Base-by-base conservation (phyloP, 177 flowering plant species). In the Vitis hybrid region DNA sequence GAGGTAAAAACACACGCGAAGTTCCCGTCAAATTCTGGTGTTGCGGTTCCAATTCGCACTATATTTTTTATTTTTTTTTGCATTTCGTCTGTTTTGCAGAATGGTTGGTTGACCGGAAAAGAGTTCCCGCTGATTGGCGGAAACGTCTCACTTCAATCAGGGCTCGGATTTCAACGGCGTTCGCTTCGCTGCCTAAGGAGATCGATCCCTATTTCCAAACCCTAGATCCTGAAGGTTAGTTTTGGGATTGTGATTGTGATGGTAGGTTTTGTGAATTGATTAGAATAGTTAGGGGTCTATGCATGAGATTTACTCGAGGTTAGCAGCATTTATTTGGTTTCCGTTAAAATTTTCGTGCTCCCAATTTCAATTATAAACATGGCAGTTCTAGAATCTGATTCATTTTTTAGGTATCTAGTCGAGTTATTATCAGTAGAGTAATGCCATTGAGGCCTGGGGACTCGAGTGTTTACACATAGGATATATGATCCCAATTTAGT, bases 41-140 rank as follows among this genome's bases (percentile, higher is more conserved):
- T 19, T 31, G 53, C 18, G n/a, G n/a, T 2, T 2, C 3, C 1
- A 17, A 4, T 28, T 47, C 22, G 22, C 9, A 66, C 63, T 64
- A 8, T 59, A 28, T 53, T 24, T 51, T 18, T 57, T 53, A 24
- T 51, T 18, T 58, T 55, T 65, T 64, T 1, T 67, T 59, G 44
- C 1, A 15, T 33, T 38, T 59, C 55, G 47, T 38, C 47, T 38
- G 47, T 38, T 38, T 54, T 78, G 87, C 73, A 95, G 99, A 95
- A 81, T 95, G 99, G 99, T 77, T 92, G 86, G 87, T 88, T 66
- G 99, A 95, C 84, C 90, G 97, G 79, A 95, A 91, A 88, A 85
- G 88, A 77, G 84, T 95, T 15, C 97, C 99, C 7, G 72, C 79
- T 0, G 99, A 92, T 82, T 92, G 94, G 94, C 67, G 97, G 52